These are phyloP conservation scores for Zygosaccharomyces kombuchaensis DNA, from an alignment of 805 yeast genomes.

Conservation along the genomic window DNA sequence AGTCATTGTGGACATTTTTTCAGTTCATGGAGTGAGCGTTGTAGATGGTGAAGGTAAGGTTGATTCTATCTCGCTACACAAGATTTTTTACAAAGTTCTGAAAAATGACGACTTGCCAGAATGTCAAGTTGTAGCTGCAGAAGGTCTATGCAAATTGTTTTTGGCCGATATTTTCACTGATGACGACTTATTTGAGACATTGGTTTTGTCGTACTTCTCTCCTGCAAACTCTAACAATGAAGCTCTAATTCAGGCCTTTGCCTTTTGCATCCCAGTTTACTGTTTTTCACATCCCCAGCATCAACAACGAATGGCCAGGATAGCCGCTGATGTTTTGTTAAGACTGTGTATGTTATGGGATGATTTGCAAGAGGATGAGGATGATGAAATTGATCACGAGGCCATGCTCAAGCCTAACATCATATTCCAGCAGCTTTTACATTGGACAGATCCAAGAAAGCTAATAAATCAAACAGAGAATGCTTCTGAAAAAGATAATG, in stretches of 20 bases:
- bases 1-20: slow-evolving; percentile 70
- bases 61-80: slow-evolving; percentile 62
- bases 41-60: slow-evolving; percentile 60
- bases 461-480: slow-evolving; percentile 48
- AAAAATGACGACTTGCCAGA: slow-evolving; percentile 53
- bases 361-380: slow-evolving; percentile 35
- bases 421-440: slow-evolving; percentile 64
- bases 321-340: slow-evolving; percentile 62
- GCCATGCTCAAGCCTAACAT: slow-evolving; percentile 42
- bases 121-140: slow-evolving; percentile 77
- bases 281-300: slow-evolving; percentile 71
- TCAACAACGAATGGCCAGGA: slow-evolving; percentile 58
- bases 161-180: slow-evolving; percentile 72
- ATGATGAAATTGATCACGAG: slow-evolving; percentile 23
- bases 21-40: slow-evolving; percentile 69
- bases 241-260: slow-evolving; percentile 68
- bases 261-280: slow-evolving; percentile 86
- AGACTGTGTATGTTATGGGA: slow-evolving; percentile 48
- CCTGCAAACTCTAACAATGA: slow-evolving; percentile 60
- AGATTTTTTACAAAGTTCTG: slow-evolving; percentile 63
- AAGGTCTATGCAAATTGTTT: slow-evolving; percentile 77
- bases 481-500: slow-evolving; percentile 39
- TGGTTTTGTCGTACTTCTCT: slow-evolving; percentile 70
- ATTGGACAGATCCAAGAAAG: slow-evolving; percentile 81
- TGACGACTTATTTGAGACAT: slow-evolving; percentile 64